Percentiles rank a stretch among this genome's conserved stretches.
Conservation (phyloP, 116 monocot genomes). For the Papilionanthe hybrid region DNA sequence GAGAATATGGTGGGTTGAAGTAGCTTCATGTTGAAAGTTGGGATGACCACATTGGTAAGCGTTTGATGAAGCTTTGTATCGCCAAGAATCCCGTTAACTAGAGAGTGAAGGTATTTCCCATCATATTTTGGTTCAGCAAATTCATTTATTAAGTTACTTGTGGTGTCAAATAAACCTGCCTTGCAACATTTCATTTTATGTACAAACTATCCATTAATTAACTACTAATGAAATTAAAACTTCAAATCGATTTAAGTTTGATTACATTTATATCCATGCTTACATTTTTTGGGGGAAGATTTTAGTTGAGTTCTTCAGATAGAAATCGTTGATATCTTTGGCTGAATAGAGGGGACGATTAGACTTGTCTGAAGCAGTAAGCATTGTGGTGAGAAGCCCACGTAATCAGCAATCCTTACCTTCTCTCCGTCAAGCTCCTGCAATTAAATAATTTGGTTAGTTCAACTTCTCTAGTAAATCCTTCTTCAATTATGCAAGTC, state of each 20-base stretch:
- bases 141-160: too few species aligned
- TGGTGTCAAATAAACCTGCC: too few species aligned
- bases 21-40: constrained; percentile 41
- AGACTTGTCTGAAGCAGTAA: constrained; percentile 32
- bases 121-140: constrained; percentile 37
- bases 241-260: too few species aligned
- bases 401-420: constrained; percentile 56
- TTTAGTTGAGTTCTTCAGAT: too few species aligned
- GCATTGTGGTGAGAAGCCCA: constrained; percentile 49
- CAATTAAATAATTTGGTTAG: neutral
- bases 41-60: constrained; percentile 43
- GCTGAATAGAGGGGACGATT: too few species aligned
- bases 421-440: constrained; percentile 49
- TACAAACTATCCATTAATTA: too few species aligned
- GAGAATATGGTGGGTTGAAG: constrained; percentile 43
- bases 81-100: constrained; percentile 18
- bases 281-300: too few species aligned
- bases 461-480: too few species aligned
- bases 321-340: too few species aligned
- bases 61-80: constrained; percentile 22
- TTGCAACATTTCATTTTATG: too few species aligned
- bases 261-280: too few species aligned
- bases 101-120: constrained; percentile 27
- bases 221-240: too few species aligned
- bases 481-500: neutral